A percentile compares a stretch with the other conserved stretches of the same genome.
These are phyloP conservation scores for Jackrogersella minutella DNA, from an alignment of 495 filamentous ascomycete genomes.

Conservation along the genomic window DNA sequence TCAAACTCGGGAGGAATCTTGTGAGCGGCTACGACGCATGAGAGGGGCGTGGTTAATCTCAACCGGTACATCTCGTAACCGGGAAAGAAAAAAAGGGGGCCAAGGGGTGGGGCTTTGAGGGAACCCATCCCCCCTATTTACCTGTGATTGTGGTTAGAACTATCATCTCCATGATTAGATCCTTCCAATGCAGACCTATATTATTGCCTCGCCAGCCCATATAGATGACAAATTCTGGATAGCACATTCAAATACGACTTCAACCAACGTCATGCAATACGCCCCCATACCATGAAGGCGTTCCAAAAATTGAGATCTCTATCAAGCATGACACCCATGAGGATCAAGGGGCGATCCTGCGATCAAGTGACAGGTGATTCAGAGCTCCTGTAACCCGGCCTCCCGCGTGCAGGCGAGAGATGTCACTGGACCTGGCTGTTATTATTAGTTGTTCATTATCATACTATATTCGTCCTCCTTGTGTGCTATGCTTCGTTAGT, in stretches of 20 bases:
- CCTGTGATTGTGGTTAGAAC: neutral
- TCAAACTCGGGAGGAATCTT: neutral
- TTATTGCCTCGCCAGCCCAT: neutral
- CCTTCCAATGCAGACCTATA: neutral
- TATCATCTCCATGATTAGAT: neutral
- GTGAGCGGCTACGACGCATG: neutral
- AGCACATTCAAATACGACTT: neutral
- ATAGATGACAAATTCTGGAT: neutral
- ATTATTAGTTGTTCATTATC: conserved; percentile 1
- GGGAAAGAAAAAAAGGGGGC: no score
- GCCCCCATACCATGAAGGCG: neutral
- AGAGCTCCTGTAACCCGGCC: conserved; percentile 7
- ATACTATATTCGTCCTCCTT: no score
- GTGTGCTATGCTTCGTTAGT: neutral
- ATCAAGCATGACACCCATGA: neutral
- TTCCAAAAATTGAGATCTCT: neutral
- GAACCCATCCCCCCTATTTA: neutral
- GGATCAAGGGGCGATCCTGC: conserved; percentile 11
- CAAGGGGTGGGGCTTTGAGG: neutral
- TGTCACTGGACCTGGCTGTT: conserved; percentile 28
- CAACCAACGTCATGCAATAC: neutral
- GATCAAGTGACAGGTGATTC: neutral
- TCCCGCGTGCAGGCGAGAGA: conserved; percentile 13
- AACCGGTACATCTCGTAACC: neutral
- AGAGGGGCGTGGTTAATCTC: neutral